Base-by-base conservation (phyloP, 768 basidiomycete genomes). In the Lanmaoa rubissima region DNA sequence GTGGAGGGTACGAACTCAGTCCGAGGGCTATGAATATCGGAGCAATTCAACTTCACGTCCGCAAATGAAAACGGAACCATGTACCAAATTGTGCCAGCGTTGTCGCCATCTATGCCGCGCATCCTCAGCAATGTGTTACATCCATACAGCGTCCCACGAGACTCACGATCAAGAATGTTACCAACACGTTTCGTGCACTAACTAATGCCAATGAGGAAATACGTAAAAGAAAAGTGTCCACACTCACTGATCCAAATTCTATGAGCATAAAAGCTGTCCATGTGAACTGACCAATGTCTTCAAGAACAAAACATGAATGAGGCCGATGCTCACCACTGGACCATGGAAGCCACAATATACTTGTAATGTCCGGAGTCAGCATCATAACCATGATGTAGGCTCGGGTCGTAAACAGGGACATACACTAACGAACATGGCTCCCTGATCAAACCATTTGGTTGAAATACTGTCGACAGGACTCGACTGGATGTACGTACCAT, bases 171-270 rank as follows among this genome's bases (percentile, higher is more conserved):
- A 42, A 46, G 13, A 41, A 49, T 2, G 59, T 53, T 0, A 54
- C 1, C 2, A 46, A 1, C 17, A 45, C n/a, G 24, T 56, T 61
- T 5, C n/a, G 36, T 28, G 5, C 3, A 26, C 60, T 61, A 13
- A 61, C 60, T 61, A 11, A 14, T 12, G 26, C 28, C 16, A 34
- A 12, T 2, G 17, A 14, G 46, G 8, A 21, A 17, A 35, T 2
- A 13, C 5, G 13, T 1, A 1, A n/a, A n/a, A 39, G 16, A 5
- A 36, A n/a, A 10, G 11, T 9, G 1, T 16, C 9, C 2, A 8
- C 12, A 38, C 51, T 39, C 34, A 61, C 60, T 61, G 53, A 61
- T 61, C 58, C 58, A 61, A 10, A 61, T 19, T 34, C 60, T 42
- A 13, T 61, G 60, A 8, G 53, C 53, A n/a, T 51, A 61, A 28